Base-by-base conservation (phyloP, 352 stramenopile genomes). In the Globisporangium polare region DNA sequence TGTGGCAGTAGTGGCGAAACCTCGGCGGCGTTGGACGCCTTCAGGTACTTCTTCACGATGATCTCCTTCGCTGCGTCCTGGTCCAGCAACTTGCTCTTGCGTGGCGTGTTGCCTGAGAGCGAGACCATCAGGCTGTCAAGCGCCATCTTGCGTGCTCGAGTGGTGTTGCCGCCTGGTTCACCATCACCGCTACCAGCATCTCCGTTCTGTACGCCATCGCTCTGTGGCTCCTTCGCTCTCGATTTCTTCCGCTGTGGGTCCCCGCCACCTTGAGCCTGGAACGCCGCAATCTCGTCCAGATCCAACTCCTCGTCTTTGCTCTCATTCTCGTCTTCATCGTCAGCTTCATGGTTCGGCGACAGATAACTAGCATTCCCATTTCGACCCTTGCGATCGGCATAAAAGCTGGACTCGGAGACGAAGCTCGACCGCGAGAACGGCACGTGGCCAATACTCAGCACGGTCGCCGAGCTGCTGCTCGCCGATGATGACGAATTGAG, bases 31-130 rank as follows among this genome's bases (percentile, higher is more conserved):
- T 46, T 9, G 0, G 62, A 66, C 0, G 71, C 67, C 17, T 68
- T 43, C 20, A 84, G 62, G 47, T 89, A 78, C 35, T 80, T 86
- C 37, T 83, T 68, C 7, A 86, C 60, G 18, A 86, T 61, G 3
- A 80, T 61, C 29, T 74, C 69, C 22, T 80, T 70, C 9, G 69
- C 77, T 24, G 75, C 70, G 20, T 82, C 69, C 31, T 77, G 62
- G 20, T 77, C 72, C 3, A 82, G 31, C 1, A 72, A 33, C 57
- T 73, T 71, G 37, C 68, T 73, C 42, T 77, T 73, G n/a, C 57
- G 57, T 3, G 68, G 60, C 43, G 72, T 69, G 10, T 60, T 57
- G 1, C 29, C 33, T 12, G 66, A 56, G n/a, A 74, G 63, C 2
- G 64, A 60, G 10, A 65, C 53, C 6, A 86, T 53, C 18, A 89